These are phyloP conservation scores for Eutrema heterophyllum DNA, from an alignment of 345 rosid species.

Conservation along the genomic window DNA sequence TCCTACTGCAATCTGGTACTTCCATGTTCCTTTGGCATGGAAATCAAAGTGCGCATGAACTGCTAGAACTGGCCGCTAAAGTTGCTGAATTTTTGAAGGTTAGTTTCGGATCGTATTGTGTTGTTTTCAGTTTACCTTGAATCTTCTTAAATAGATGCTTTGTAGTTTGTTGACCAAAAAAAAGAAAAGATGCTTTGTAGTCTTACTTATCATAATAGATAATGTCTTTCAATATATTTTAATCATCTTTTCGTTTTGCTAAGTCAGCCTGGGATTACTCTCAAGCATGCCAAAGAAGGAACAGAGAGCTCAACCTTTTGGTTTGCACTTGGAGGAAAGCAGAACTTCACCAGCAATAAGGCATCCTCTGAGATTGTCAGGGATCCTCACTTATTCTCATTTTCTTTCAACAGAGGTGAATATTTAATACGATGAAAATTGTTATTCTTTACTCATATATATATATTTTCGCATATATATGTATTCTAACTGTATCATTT, in stretches of 20 bases:
- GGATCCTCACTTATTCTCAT: conserved; percentile 85
- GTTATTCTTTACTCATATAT: neutral
- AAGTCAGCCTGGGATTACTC: conserved; percentile 74
- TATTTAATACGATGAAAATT: neutral
- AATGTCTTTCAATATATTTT: neutral
- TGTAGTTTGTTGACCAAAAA: too few species aligned
- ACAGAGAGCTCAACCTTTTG: conserved; percentile 96
- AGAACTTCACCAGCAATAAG: conserved; percentile 71
- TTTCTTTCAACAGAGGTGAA: conserved; percentile 65
- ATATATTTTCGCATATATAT: neutral
- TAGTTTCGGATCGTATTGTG: neutral
- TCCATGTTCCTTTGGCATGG: conserved; percentile 92
- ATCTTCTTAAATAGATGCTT: neutral
- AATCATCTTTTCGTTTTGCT: conserved; percentile 3
- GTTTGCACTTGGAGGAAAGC: conserved; percentile 98
- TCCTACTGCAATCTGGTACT: conserved; percentile 96
- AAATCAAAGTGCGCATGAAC: conserved; percentile 86
- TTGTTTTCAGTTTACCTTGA: neutral
- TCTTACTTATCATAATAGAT: neutral
- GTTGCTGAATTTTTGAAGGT: conserved; percentile 91
- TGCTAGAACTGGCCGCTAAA: conserved; percentile 79
- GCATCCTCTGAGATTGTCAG: conserved; percentile 56
- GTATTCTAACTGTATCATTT: conserved; percentile 14
- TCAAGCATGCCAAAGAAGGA: conserved; percentile 98
- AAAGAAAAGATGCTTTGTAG: too few species aligned